Base-by-base conservation (phyloP, 2,329 filamentous ascomycete genomes). In the Aureobasidium leucospermi region DNA sequence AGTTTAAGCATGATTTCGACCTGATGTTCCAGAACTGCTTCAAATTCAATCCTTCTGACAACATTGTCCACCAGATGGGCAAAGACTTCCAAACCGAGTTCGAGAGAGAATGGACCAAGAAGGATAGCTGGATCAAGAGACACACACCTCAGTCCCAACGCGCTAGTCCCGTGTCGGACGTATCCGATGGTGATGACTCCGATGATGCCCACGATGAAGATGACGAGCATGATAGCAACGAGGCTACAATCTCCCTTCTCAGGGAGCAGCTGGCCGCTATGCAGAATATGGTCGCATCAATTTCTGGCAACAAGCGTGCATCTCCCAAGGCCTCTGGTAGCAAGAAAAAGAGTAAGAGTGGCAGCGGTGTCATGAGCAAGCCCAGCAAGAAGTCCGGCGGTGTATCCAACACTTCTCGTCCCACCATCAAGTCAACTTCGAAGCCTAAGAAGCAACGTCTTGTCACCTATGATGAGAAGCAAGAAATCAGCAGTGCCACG, bases 21-120 rank as follows among this genome's bases (percentile, higher is more conserved):
- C 82, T 91, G 60, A 92, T 97, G 65, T 87, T 96, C 68, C 81
- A 84, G 66, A 99, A 99, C 72, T 96, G 93, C 73, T 90, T 85
- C 77, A 87, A 87, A 63, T 99, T 97, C 81, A 99, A 99, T 66
- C 84, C 85, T n/a, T 78, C 81, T 0, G 86, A 85, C 8, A 90
- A 95, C 63, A 80, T 85, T 0, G 89, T 95, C 15, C 86, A 89
- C 60, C 72, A 79, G 32, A 79, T 87, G 64, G 93, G 90, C 11
- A 85, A 88, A 65, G 77, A 85, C 61, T 77, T 96, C 3, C 85
- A 96, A 70, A 81, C 83, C 4, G 70, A 93, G 1, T 96, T 96
- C 73, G 85, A 89, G 62, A 72, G 74, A 5, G 81, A 91, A 68
- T 91, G 93, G 85, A 79, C 80, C 7, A 85, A 86, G 67, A 96